phyloP scores from a whole-genome alignment of 2,329 filamentous ascomycete genomes.

The Aspergillus vadensis region DNA sequence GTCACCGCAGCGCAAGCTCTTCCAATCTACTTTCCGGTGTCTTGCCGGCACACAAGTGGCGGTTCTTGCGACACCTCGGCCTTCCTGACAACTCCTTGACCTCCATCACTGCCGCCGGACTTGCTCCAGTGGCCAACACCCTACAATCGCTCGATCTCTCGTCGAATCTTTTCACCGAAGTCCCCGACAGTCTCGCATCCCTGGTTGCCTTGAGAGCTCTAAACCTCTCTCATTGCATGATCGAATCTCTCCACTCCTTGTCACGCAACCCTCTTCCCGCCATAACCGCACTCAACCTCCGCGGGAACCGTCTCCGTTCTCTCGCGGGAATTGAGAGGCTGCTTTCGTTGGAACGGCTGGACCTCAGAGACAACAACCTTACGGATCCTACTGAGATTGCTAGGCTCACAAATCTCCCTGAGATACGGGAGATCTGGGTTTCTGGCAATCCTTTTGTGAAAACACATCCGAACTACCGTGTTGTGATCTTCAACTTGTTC shows the following conservation, averaged over 20 bases:
- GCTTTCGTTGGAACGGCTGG: conserved; percentile 82
- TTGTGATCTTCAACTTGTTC: conserved; percentile 96
- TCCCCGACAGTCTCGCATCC: conserved; percentile 85
- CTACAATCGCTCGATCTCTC: conserved; percentile 91
- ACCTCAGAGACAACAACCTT: conserved; percentile 86
- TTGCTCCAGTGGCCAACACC: conserved; percentile 81
- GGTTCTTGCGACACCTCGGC: conserved; percentile 88
- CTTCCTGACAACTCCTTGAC: conserved; percentile 90
- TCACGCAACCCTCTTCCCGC: conserved; percentile 81
- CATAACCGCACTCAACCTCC: conserved; percentile 88
- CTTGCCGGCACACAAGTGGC: conserved; percentile 86
- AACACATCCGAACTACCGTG: conserved; percentile 79
- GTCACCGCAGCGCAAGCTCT: conserved; percentile 64
- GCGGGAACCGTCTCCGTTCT: conserved; percentile 82
- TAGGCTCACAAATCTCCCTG: conserved; percentile 83
- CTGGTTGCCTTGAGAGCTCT: conserved; percentile 86
- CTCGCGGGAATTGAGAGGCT: conserved; percentile 88
- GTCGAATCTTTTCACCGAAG: conserved; percentile 87
- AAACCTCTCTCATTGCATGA: conserved; percentile 97
- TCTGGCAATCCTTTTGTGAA: conserved; percentile 89
- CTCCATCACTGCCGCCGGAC: conserved; percentile 70
- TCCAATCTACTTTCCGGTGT: conserved; percentile 74
- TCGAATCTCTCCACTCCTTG: conserved; percentile 86
- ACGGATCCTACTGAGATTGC: conserved; percentile 91
- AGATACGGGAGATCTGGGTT: conserved; percentile 90